Evolutionary conservation across 2,329 filamentous ascomycete genomes (phyloP).

Genomic region (Conoideocrella luteorostrata): DNA sequence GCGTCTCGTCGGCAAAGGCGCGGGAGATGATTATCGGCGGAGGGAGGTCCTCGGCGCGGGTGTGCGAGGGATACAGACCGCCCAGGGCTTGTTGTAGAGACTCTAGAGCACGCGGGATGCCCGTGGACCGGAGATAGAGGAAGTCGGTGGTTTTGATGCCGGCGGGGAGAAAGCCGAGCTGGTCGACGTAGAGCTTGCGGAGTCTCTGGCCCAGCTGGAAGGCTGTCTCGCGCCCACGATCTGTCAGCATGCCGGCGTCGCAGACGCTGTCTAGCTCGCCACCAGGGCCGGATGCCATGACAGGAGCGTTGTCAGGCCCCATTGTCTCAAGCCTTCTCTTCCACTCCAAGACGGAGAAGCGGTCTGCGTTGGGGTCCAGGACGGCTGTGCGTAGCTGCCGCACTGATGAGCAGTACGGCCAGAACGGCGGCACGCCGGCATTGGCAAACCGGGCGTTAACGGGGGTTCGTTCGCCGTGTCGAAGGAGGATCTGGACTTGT

Average conservation of each 20-base stretch:
- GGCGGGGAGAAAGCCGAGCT: conserved; percentile 63
- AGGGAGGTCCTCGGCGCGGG: conserved; percentile 42
- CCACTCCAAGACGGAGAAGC: conserved; percentile 48
- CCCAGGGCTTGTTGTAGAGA: conserved; percentile 70
- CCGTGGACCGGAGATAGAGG: conserved; percentile 68
- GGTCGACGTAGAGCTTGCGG: conserved; percentile 66
- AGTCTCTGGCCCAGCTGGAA: conserved; percentile 62
- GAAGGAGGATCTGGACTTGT: conserved; percentile 80
- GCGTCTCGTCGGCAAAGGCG: conserved; percentile 63
- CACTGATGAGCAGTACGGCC: conserved; percentile 85
- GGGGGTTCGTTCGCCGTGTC: conserved; percentile 76
- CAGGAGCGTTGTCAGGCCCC: conserved; percentile 60
- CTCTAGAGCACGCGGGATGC: conserved; percentile 69
- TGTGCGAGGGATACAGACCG: conserved; percentile 61
- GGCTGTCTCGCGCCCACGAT: conserved; percentile 67
- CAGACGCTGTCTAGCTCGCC: conserved; percentile 77
- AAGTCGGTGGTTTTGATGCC: conserved; percentile 49
- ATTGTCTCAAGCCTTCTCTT: conserved; percentile 79
- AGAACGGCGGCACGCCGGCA: conserved; percentile 60
- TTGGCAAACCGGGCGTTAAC: conserved; percentile 86
- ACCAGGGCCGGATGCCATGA: conserved; percentile 59
- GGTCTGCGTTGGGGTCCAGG: conserved; percentile 32
- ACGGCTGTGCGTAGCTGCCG: conserved; percentile 56
- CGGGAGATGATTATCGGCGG: conserved; percentile 61
- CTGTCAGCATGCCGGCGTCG: conserved; percentile 70